Percentiles rank a stretch among this genome's conserved stretches.
These are phyloP conservation scores for Kingdonia uniflora DNA, from an alignment of 164 flowering plant genomes.

Conservation along the genomic window DNA sequence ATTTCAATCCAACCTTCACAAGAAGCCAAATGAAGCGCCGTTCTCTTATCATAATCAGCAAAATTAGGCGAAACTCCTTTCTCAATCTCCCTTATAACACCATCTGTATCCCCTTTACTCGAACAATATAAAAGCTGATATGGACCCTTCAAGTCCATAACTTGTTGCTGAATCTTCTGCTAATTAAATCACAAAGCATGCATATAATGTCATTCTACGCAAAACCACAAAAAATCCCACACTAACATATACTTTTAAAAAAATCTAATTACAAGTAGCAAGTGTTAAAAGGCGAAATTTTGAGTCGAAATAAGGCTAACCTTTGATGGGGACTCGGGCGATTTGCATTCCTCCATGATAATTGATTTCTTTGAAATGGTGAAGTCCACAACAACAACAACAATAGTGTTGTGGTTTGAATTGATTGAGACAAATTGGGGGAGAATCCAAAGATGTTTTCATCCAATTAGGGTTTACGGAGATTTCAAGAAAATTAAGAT, in stretches of 20 bases:
- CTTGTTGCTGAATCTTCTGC: conserved; percentile 13
- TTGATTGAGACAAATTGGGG: neutral
- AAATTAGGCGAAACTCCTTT: conserved; percentile 44
- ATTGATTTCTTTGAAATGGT: too few species aligned
- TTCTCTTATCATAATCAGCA: conserved; percentile 51
- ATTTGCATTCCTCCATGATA: conserved; percentile 1
- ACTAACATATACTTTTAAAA: too few species aligned
- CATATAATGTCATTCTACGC: too few species aligned
- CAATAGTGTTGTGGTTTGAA: too few species aligned
- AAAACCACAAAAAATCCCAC: too few species aligned
- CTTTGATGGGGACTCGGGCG: conserved; percentile 1
- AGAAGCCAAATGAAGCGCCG: conserved; percentile 59
- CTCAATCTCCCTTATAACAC: conserved; percentile 42
- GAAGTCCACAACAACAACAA: too few species aligned
- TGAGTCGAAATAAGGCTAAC: too few species aligned
- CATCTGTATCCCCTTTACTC: conserved; percentile 40
- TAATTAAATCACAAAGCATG: too few species aligned
- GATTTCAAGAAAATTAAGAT: neutral
- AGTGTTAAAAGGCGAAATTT: too few species aligned
- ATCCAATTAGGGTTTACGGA: conserved; percentile 7
- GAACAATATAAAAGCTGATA: conserved; percentile 46
- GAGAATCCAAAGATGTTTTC: conserved; percentile 9
- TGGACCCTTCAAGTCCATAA: conserved; percentile 29
- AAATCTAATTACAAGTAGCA: too few species aligned
- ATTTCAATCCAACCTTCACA: conserved; percentile 49